Evolutionary conservation across 495 filamentous ascomycete genomes (phyloP).

Genomic region (Penicillium flavigenum): DNA sequence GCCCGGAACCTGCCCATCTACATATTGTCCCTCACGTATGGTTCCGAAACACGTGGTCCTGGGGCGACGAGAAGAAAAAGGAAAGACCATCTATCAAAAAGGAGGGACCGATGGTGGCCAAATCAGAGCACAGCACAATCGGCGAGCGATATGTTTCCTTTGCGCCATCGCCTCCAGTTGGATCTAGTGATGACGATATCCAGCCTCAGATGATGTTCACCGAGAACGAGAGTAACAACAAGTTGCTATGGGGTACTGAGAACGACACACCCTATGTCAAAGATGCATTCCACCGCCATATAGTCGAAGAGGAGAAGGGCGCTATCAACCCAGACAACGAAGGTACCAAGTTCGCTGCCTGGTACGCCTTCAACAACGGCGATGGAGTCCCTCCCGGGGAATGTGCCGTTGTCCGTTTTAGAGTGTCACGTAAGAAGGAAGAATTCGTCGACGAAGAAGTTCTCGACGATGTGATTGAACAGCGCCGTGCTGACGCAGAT

Average conservation of each 20-base stretch:
- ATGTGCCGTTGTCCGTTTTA: slow-evolving; percentile 93
- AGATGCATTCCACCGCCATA: slow-evolving; percentile 88
- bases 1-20: slow-evolving; percentile 82
- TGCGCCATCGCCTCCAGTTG: slow-evolving; percentile 85
- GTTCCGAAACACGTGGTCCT: slow-evolving; percentile 97
- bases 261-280: slow-evolving; percentile 87
- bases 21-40: slow-evolving; percentile 95
- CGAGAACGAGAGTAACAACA: slow-evolving; percentile 89
- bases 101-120: slow-evolving; percentile 61
- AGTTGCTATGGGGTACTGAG: slow-evolving; percentile 69
- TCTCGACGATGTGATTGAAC: slow-evolving; percentile 89
- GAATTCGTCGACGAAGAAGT: slow-evolving; percentile 85
- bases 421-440: slow-evolving; percentile 69
- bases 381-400: slow-evolving; percentile 84
- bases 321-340: slow-evolving; percentile 76
- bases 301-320: slow-evolving; percentile 75
- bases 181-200: slow-evolving; percentile 74
- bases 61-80: slow-evolving; percentile 70
- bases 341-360: slow-evolving; percentile 88
- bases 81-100: slow-evolving; percentile 74
- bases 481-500: slow-evolving; percentile 81
- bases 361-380: slow-evolving; percentile 88
- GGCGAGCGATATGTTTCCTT: slow-evolving; percentile 82
- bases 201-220: slow-evolving; percentile 84
- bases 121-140: slow-evolving; percentile 71